Evolutionary conservation across 2,329 filamentous ascomycete genomes (phyloP).

Genomic region (Pseudofabraea citricarpa): DNA sequence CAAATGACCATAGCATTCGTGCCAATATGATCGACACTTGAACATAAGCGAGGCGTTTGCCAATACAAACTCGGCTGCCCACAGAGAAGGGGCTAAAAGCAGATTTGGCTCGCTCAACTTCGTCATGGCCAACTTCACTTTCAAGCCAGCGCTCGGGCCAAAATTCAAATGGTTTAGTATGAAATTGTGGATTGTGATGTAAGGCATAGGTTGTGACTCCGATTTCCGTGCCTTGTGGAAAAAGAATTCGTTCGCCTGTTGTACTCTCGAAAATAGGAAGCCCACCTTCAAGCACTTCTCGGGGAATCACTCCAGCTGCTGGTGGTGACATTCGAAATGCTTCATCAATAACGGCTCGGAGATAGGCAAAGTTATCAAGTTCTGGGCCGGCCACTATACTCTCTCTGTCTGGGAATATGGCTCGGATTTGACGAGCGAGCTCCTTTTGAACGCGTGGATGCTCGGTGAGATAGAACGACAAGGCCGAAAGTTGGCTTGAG

Average conservation of each 20-base stretch:
- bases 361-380: conserved; percentile 32
- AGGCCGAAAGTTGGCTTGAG: conserved; percentile 30
- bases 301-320: conserved; percentile 16
- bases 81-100: conserved; percentile 19
- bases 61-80: conserved; percentile 18
- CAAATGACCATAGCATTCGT: conserved; percentile 4
- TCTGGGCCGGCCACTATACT: conserved; percentile 24
- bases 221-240: conserved; percentile 34
- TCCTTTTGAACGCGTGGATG: conserved; percentile 24
- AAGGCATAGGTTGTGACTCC: conserved; percentile 38
- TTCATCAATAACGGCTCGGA: conserved; percentile 37
- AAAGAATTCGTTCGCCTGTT: conserved; percentile 1
- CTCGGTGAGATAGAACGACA: conserved; percentile 33
- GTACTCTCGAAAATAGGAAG: conserved; percentile 21
- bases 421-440: conserved; percentile 17
- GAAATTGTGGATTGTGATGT: conserved; percentile 37
- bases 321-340: conserved; percentile 23
- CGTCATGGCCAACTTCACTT: not conserved
- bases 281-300: conserved; percentile 18
- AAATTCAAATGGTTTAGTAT: conserved; percentile 32
- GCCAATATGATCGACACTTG: conserved; percentile 18
- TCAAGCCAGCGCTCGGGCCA: conserved; percentile 39
- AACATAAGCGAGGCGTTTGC: conserved; percentile 15
- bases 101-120: conserved; percentile 3
- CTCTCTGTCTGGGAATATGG: conserved; percentile 17